Evolutionary conservation across 148 eudicot species (phyloP).

Genomic region (Nepenthes mirabilis): DNA sequence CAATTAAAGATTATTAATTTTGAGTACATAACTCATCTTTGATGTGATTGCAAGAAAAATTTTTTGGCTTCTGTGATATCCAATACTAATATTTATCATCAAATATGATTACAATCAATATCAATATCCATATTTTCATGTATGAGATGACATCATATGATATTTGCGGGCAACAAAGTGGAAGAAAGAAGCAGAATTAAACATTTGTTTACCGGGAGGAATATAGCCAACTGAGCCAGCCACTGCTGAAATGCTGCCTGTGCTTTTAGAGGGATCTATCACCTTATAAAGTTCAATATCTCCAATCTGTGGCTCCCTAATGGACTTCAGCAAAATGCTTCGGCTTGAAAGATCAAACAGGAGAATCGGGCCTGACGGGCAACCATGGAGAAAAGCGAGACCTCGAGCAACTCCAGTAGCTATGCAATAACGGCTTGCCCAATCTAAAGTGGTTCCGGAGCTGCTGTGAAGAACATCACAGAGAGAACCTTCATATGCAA

Average conservation of each 20-base stretch:
- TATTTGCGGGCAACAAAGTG: background rate
- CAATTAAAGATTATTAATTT: too few species aligned
- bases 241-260: slow-evolving; percentile 62
- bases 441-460: slow-evolving; percentile 32
- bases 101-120: too few species aligned
- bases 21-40: too few species aligned
- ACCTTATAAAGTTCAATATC: slow-evolving; percentile 86
- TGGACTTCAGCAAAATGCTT: slow-evolving; percentile 50
- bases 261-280: slow-evolving; percentile 63
- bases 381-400: slow-evolving; percentile 64
- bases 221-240: slow-evolving; percentile 84
- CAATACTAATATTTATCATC: too few species aligned
- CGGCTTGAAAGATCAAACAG: slow-evolving; percentile 67
- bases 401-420: slow-evolving; percentile 84
- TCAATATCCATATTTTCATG: background rate
- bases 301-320: slow-evolving; percentile 67
- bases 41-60: too few species aligned
- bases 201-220: slow-evolving; percentile 59
- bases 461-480: slow-evolving; percentile 48
- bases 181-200: background rate
- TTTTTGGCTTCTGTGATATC: too few species aligned
- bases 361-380: slow-evolving; percentile 47
- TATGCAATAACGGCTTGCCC: slow-evolving; percentile 74
- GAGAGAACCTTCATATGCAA: slow-evolving; percentile 47
- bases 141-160: background rate